phyloP scores from a whole-genome alignment of 345 rosid genomes.

The Barbarea vulgaris region DNA sequence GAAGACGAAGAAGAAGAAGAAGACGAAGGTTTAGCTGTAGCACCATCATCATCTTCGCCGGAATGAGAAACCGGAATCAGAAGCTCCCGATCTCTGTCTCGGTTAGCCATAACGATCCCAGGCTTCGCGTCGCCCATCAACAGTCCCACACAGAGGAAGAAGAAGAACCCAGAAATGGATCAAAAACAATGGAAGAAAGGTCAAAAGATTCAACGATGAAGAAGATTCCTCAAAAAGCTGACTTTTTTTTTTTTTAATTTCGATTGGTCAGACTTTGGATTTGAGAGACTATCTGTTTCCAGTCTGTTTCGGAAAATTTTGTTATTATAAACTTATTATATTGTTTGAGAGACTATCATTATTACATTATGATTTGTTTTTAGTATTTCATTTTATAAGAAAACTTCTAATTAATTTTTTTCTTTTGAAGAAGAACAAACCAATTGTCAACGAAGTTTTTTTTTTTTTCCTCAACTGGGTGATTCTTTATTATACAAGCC shows the following conservation, averaged over 20 bases:
- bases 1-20: conserved; percentile 69
- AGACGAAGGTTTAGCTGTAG: conserved; percentile 64
- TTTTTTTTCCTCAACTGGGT: too few relatives aligned
- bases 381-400: not conserved
- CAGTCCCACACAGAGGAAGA: conserved; percentile 3
- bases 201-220: conserved; percentile 28
- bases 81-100: conserved; percentile 95
- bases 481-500: too few relatives aligned
- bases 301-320: conserved; percentile 29
- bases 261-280: conserved; percentile 7
- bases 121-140: conserved; percentile 83
- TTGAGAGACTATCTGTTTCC: conserved; percentile 15
- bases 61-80: conserved; percentile 79
- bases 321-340: not conserved
- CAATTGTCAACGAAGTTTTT: too few relatives aligned
- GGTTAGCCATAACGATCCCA: conserved; percentile 58
- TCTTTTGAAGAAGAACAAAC: too few relatives aligned
- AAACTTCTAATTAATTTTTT: too few relatives aligned
- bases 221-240: conserved; percentile 8
- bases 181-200: conserved; percentile 13
- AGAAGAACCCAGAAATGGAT: conserved; percentile 11
- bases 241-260: conserved; percentile 16
- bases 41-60: conserved; percentile 42
- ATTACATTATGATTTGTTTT: not conserved
- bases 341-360: too few relatives aligned